Percentiles rank a stretch among this genome's conserved stretches.
phyloP scores from a whole-genome alignment of 768 basidiomycete species.

The Omphalotus guepiniiformis region DNA sequence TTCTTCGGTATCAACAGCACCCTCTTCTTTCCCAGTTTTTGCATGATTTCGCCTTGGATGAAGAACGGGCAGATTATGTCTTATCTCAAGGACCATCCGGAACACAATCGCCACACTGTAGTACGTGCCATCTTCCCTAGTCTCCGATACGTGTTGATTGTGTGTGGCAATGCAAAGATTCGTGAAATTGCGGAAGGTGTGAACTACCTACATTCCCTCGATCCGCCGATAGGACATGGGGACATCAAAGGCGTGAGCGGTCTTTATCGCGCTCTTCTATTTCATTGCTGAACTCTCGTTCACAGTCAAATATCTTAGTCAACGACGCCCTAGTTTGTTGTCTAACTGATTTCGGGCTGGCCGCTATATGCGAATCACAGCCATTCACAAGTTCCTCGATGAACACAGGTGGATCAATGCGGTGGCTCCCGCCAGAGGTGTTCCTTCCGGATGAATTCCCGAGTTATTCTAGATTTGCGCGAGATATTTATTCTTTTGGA shows the following conservation, averaged over 20 bases:
- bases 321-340: constrained; percentile 6
- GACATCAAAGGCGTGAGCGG: constrained; percentile 24
- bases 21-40: constrained; percentile 1
- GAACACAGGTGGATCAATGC: not conserved
- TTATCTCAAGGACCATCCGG: constrained; percentile 18
- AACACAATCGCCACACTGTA: constrained; percentile 16
- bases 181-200: constrained; percentile 23
- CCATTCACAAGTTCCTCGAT: not conserved
- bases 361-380: not conserved
- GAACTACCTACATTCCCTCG: constrained; percentile 24
- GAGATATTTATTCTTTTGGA: constrained; percentile 1
- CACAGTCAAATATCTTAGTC: constrained; percentile 10
- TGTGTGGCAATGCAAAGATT: constrained; percentile 9
- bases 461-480: not conserved
- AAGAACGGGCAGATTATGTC: constrained; percentile 16
- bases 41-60: constrained; percentile 32
- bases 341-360: constrained; percentile 9
- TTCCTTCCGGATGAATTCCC: not conserved
- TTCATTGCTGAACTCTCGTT: too few relatives aligned
- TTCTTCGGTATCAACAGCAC: constrained; percentile 24
- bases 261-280: too few relatives aligned
- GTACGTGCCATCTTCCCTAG: constrained; percentile 14
- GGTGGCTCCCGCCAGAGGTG: constrained; percentile 6
- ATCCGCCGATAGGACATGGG: constrained; percentile 27
- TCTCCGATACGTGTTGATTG: not conserved